Base-by-base conservation (phyloP, 371 early-diverging fungal genomes). In the Umbelopsis sp. region DNA sequence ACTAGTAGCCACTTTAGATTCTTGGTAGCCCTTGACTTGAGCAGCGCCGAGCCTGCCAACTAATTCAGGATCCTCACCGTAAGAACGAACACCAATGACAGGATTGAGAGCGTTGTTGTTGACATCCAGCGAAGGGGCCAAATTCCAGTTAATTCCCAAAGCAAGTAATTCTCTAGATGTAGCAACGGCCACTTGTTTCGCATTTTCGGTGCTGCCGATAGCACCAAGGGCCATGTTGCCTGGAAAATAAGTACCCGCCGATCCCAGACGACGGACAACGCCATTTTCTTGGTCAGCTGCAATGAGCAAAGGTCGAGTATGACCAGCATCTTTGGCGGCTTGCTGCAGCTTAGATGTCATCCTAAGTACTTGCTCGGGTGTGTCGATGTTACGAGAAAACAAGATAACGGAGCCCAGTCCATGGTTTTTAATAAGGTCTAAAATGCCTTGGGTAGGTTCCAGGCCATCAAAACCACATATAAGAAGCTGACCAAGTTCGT, bases 271-370 rank as follows among this genome's bases (percentile, higher is more conserved):
- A 22, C 80, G 80, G 0, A 84, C 82, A 20, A 81, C 84, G 16
- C 84, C 82, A 29, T 81, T 84, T 62, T 84, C 84, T 70, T 84
- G 84, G 63, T 84, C 84, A 3, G 79, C 80, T 1, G 82, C 80
- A 41, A 84, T 81, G 20, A 80, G 69, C 7, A 84, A 66, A 0
- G 84, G 82, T 0, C 78, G 75, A 5, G 41, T 65, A 63, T 84
- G 84, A 5, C 79, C 79, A 9, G 84, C 77, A 22, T 76, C 72
- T n/a, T 74, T 73, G 10, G 84, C 84, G 3, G 74, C 73, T 14
- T 65, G 50, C 57, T 84, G 84, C 22, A 84, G 65, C 0, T 53
- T 46, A 4, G 67, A 63, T 4, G 76, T 81, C 53, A 84, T 35
- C 10, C 52, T 67, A 14, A 71, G 76, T 0, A 78, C 70, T 63